Conservation (phyloP, 2,329 filamentous ascomycete genomes). For the Penicillium sp. region DNA sequence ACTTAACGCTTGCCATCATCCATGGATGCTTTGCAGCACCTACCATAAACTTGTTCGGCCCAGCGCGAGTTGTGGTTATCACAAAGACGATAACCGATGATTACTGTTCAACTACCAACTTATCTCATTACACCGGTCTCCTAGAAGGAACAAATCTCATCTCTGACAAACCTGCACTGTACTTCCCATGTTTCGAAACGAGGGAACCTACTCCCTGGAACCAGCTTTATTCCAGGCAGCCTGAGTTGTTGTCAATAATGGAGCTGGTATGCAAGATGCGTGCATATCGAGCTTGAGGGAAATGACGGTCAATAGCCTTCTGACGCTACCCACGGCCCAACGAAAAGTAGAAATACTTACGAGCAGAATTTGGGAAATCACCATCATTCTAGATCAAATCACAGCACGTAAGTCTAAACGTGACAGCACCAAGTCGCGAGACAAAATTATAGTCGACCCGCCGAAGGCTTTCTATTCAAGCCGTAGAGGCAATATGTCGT, state of each 20-base stretch:
- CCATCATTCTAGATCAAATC: not conserved
- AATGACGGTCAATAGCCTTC: too few relatives aligned
- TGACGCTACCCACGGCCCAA: too few relatives aligned
- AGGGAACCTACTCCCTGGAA: not conserved
- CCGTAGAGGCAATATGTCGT: conserved; percentile 1
- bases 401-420: not conserved
- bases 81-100: too few relatives aligned
- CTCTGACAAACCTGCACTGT: not conserved
- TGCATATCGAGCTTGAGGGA: too few relatives aligned
- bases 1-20: too few relatives aligned
- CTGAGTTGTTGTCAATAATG: not conserved
- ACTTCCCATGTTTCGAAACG: not conserved
- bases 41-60: too few relatives aligned
- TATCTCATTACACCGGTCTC: too few relatives aligned
- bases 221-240: not conserved
- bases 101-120: too few relatives aligned
- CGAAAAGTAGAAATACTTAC: too few relatives aligned
- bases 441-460: not conserved
- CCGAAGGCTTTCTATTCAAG: conserved; percentile 1
- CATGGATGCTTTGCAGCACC: too few relatives aligned
- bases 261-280: not conserved
- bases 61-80: too few relatives aligned
- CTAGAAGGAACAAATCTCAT: too few relatives aligned
- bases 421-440: not conserved
- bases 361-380: not conserved